phyloP scores from a whole-genome alignment of 495 filamentous ascomycete genomes.

The Trichoderma reesei region DNA sequence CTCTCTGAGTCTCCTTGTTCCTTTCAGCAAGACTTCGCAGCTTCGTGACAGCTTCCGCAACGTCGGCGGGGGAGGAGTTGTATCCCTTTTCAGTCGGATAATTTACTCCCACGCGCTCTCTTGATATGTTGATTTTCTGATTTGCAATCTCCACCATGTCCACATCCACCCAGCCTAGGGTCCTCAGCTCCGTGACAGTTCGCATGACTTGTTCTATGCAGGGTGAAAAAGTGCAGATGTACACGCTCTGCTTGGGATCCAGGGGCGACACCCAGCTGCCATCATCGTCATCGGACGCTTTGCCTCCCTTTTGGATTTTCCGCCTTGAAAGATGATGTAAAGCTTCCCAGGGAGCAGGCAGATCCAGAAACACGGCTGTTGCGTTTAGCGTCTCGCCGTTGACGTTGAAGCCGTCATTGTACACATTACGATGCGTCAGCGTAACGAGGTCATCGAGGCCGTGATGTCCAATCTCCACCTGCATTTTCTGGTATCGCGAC shows the following conservation, averaged over 20 bases:
- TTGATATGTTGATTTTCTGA: conserved; percentile 64
- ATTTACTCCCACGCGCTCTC: conserved; percentile 62
- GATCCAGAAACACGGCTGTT: conserved; percentile 79
- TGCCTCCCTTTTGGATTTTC: conserved; percentile 15
- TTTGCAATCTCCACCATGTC: conserved; percentile 82
- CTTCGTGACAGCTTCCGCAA: conserved; percentile 66
- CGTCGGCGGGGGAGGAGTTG: conserved; percentile 49
- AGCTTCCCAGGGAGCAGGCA: conserved; percentile 89
- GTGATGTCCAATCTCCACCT: conserved; percentile 65
- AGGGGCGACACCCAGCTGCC: conserved; percentile 52
- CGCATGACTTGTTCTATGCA: conserved; percentile 91
- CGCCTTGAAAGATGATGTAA: conserved; percentile 70
- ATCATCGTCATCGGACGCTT: conserved; percentile 12
- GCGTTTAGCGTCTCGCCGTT: conserved; percentile 51
- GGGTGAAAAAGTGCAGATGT: conserved; percentile 89
- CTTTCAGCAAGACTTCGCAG: conserved; percentile 47
- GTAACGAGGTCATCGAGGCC: conserved; percentile 61
- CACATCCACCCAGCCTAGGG: conserved; percentile 80
- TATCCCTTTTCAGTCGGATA: conserved; percentile 30
- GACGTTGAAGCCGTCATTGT: conserved; percentile 70
- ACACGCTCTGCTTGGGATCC: conserved; percentile 51
- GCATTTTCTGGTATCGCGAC: conserved; percentile 61
- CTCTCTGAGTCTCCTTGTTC: conserved; percentile 47
- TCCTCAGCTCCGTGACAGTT: conserved; percentile 68
- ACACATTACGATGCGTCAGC: conserved; percentile 89